Evolutionary conservation across 139 green algal species (phyloP).

Genomic region (Desmodesmus armatus): DNA sequence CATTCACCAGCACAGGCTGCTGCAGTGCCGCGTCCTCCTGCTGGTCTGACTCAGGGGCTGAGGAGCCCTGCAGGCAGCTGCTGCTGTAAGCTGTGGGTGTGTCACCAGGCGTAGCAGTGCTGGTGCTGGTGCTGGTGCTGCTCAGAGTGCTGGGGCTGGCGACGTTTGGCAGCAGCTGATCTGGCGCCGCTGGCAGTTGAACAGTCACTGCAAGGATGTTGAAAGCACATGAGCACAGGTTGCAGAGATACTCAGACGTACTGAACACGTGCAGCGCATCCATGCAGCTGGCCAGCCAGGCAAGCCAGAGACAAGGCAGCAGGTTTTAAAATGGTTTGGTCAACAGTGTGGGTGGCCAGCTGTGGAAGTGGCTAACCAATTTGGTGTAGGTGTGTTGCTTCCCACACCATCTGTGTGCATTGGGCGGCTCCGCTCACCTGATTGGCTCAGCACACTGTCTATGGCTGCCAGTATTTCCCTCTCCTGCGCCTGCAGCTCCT

Average conservation of each 20-base stretch:
- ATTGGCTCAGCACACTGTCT: not conserved
- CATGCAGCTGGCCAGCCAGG: no score
- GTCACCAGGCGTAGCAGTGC: not conserved
- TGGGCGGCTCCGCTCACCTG: not conserved
- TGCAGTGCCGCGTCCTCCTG: not conserved
- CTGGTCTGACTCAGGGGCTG: not conserved
- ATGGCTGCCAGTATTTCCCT: constrained; percentile 16
- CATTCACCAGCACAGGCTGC: not conserved
- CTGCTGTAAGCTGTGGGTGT: not conserved
- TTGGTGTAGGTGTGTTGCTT: not conserved
- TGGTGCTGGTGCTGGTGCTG: not conserved
- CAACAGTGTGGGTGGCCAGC: no score
- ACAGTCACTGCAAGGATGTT: no score
- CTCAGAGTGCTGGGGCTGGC: not conserved
- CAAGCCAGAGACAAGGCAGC: no score
- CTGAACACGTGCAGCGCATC: no score
- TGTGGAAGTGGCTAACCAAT: no score
- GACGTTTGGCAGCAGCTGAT: not conserved
- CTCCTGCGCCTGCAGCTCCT: constrained; percentile 22
- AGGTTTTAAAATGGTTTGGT: no score
- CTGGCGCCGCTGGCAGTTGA: not conserved
- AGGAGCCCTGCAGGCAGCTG: not conserved
- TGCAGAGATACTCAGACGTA: no score
- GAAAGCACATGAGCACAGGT: no score
- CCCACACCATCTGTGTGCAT: not conserved